Base-by-base conservation (phyloP, 768 basidiomycete species). In the Calocera cornea region DNA sequence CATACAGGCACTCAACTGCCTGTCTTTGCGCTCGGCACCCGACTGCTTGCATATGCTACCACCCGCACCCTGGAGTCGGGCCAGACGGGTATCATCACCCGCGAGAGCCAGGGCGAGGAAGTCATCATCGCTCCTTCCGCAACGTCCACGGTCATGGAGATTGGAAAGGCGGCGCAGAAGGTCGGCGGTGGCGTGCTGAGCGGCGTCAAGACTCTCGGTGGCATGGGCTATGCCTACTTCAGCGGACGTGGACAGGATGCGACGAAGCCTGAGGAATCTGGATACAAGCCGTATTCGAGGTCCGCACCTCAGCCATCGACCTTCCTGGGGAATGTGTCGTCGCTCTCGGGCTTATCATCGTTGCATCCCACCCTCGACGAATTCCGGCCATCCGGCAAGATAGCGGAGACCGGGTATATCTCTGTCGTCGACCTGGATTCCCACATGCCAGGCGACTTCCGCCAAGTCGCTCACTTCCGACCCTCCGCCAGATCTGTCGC, bases 161-260 rank as follows among this genome's bases (percentile, higher is more conserved):
- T 85, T 1, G 83, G 85, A 17, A 79, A 74, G 67, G 79, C 84
- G 11, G 86, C 86, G 7, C 71, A 83, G 66, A 84, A 80, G 70
- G 82, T 86, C 1, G 86, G 87, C 24, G 86, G 83, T 34, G 83
- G 79, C 27, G 80, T 89, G 11, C 75, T 87, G 67, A 85, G 80
- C 70, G 86, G 87, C 22, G 82, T 89, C 81, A 82, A 83, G 72
- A 82, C 82, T 7, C 73, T 88, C 1, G 84, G 87, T 1, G 86
- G 86, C 17, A 78, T 85, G 71, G 87, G 54, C 2, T 60, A 60
- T 33, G 54, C 54, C 16, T 60, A 60, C 54, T 60, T 27, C 27
- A 60, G 54, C 31, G 54, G 54, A 27, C 54, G 54, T 16, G 54
- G 54, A 2, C 54, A 60, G 31, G 54, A 60, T 11, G 19, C 19